phyloP scores from a whole-genome alignment of 352 stramenopile species.

The Globisporangium canariense region DNA sequence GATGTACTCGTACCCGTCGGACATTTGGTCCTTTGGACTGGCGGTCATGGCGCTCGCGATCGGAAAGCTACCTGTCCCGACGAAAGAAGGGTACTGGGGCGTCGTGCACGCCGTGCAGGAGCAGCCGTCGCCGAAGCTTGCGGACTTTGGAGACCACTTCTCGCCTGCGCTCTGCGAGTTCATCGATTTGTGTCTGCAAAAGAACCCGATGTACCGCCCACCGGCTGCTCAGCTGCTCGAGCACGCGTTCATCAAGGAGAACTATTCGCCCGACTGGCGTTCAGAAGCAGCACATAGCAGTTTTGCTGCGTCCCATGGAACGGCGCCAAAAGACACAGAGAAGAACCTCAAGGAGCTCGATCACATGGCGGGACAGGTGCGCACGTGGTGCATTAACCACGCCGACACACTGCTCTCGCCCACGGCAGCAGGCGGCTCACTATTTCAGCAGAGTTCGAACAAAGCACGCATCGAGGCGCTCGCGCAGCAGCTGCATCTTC shows the following conservation, averaged over 20 bases:
- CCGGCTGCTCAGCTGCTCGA: slow-evolving; percentile 48
- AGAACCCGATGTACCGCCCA: slow-evolving; percentile 66
- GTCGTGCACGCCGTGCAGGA: slow-evolving; percentile 84
- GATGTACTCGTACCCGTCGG: slow-evolving; percentile 85
- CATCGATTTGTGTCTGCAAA: slow-evolving; percentile 73
- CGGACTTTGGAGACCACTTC: slow-evolving; percentile 62
- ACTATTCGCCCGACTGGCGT: slow-evolving; percentile 30
- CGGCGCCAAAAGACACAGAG: slow-evolving; percentile 14
- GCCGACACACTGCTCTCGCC: slow-evolving; percentile 32
- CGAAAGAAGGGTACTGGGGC: slow-evolving; percentile 87
- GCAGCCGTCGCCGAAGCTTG: slow-evolving; percentile 61
- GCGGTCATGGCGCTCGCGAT: slow-evolving; percentile 85
- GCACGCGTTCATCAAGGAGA: slow-evolving; percentile 69
- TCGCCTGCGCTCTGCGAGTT: slow-evolving; percentile 75
- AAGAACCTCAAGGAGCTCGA: slow-evolving; percentile 39
- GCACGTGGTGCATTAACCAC: slow-evolving; percentile 55
- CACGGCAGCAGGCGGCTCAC: slow-evolving; percentile 11
- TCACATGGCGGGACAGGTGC: slow-evolving; percentile 44
- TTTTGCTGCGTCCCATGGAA: slow-evolving; percentile 1
- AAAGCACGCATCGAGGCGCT: slow-evolving; percentile 36
- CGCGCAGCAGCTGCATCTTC: slow-evolving; percentile 47
- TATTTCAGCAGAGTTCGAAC: slow-evolving; percentile 25
- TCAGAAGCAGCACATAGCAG: slow-evolving; percentile 18
- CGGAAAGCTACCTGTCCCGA: slow-evolving; percentile 81
- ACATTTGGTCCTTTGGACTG: slow-evolving; percentile 83